Evolutionary conservation across 371 early-diverging fungal genomes (phyloP).

Genomic region (Dinochytrium kinnereticum): DNA sequence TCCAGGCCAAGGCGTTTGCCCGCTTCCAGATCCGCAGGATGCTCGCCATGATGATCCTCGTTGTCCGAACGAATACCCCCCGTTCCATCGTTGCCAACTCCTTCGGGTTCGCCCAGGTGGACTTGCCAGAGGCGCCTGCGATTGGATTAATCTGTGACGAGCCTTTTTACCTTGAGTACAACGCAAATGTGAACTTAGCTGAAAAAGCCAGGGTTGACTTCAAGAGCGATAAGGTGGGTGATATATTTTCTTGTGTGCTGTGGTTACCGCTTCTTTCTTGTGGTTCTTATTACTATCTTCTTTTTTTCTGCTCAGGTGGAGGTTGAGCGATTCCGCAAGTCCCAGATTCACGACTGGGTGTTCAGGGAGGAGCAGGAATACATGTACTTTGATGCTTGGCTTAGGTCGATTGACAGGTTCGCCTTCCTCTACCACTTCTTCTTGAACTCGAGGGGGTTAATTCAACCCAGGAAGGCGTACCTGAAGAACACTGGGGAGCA

Average conservation of each 20-base stretch:
- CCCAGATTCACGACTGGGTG: conserved; percentile 42
- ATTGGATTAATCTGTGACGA: conserved; percentile 45
- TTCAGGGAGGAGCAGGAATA: conserved; percentile 41
- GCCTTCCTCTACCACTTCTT: conserved; percentile 41
- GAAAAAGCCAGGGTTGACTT: conserved; percentile 38
- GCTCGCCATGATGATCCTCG: conserved; percentile 50
- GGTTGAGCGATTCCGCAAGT: conserved; percentile 37
- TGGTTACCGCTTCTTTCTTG: background rate
- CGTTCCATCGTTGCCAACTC: conserved; percentile 51
- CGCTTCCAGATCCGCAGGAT: conserved; percentile 54
- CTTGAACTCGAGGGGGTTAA: conserved; percentile 50
- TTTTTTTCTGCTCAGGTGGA: background rate
- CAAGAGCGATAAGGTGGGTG: conserved; percentile 38
- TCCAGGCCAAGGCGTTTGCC: conserved; percentile 49
- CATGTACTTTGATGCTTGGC: conserved; percentile 49
- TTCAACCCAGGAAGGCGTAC: conserved; percentile 4
- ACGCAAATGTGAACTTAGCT: conserved; percentile 34
- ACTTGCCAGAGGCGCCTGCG: conserved; percentile 52
- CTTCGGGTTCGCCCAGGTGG: conserved; percentile 48
- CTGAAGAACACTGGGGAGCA: background rate
- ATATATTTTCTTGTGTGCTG: too few relatives aligned
- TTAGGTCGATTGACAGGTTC: conserved; percentile 38
- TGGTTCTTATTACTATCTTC: background rate
- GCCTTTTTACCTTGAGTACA: conserved; percentile 23
- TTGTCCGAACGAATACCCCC: conserved; percentile 55